Evolutionary conservation across 805 yeast genomes (phyloP).

Genomic region (Myxozyma lipomycoides): DNA sequence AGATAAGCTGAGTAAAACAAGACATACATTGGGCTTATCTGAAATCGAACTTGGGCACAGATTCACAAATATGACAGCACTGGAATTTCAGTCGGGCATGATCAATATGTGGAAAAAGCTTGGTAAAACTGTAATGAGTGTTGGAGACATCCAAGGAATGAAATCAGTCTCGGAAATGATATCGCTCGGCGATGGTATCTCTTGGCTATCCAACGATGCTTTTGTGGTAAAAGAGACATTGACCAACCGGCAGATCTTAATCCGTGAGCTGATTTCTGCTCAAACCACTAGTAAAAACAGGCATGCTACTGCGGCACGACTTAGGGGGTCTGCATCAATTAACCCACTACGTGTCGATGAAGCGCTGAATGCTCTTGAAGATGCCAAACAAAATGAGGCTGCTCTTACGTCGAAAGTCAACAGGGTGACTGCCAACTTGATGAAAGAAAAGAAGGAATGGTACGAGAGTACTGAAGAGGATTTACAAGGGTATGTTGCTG

Average conservation of each 20-base stretch:
- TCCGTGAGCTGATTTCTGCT: constrained; percentile 82
- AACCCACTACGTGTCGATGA: constrained; percentile 90
- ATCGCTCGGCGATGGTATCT: constrained; percentile 69
- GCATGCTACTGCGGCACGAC: constrained; percentile 64
- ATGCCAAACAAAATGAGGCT: constrained; percentile 71
- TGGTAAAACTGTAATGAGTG: constrained; percentile 60
- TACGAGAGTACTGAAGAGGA: constrained; percentile 54
- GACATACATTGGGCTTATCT: constrained; percentile 50
- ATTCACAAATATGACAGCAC: constrained; percentile 37
- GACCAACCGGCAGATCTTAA: constrained; percentile 85
- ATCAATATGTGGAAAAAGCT: constrained; percentile 71
- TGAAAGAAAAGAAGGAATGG: constrained; percentile 64
- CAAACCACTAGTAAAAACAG: constrained; percentile 67
- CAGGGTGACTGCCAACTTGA: constrained; percentile 80
- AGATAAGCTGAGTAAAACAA: constrained; percentile 49
- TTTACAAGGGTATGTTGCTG: constrained; percentile 52
- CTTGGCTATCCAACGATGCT: constrained; percentile 63
- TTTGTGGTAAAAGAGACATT: constrained; percentile 87
- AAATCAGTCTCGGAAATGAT: constrained; percentile 71
- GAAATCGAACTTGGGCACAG: constrained; percentile 51
- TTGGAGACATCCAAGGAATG: constrained; percentile 73
- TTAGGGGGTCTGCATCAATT: constrained; percentile 65
- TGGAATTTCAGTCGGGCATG: constrained; percentile 69
- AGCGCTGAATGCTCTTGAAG: constrained; percentile 73
- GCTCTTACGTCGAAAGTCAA: constrained; percentile 72